Percentiles rank a stretch among this genome's conserved stretches.
Evolutionary conservation across 768 basidiomycete genomes (phyloP).

Genomic region (Auriscalpium microsporum): DNA sequence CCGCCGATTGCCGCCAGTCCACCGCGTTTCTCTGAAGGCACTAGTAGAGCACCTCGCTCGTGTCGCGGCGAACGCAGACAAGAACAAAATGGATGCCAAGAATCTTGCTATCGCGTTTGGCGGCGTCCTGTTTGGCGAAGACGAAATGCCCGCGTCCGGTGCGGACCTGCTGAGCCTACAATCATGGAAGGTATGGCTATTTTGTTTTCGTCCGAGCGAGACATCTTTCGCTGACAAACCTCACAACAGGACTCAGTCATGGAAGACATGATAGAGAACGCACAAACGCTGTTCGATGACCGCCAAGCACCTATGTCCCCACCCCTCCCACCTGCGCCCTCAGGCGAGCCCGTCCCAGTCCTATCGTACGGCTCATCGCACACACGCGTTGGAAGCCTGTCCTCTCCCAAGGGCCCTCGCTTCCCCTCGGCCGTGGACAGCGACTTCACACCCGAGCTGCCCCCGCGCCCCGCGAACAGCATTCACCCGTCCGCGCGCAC

Average conservation of each 20-base stretch:
- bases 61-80: conserved; percentile 54
- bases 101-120: conserved; percentile 91
- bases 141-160: conserved; percentile 67
- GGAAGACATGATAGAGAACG: conserved; percentile 77
- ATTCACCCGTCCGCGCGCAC: conserved; percentile 68
- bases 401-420: conserved; percentile 20
- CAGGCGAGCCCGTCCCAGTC: conserved; percentile 49
- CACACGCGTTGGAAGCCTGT: conserved; percentile 52
- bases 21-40: conserved; percentile 76
- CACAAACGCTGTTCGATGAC: conserved; percentile 61
- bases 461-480: conserved; percentile 58
- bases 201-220: background rate
- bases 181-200: conserved; percentile 50
- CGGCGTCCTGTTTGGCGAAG: conserved; percentile 84
- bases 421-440: conserved; percentile 29
- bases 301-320: conserved; percentile 38
- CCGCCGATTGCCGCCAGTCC: conserved; percentile 71
- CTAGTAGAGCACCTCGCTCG: conserved; percentile 77
- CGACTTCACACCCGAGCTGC: conserved; percentile 69
- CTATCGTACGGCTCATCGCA: conserved; percentile 64
- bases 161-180: conserved; percentile 73
- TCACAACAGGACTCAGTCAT: conserved; percentile 54
- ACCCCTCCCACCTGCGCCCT: conserved; percentile 65
- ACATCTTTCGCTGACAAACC: background rate
- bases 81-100: conserved; percentile 91